Evolutionary conservation across 2,329 filamentous ascomycete species (phyloP).

Genomic region (Metarhizium sp.): DNA sequence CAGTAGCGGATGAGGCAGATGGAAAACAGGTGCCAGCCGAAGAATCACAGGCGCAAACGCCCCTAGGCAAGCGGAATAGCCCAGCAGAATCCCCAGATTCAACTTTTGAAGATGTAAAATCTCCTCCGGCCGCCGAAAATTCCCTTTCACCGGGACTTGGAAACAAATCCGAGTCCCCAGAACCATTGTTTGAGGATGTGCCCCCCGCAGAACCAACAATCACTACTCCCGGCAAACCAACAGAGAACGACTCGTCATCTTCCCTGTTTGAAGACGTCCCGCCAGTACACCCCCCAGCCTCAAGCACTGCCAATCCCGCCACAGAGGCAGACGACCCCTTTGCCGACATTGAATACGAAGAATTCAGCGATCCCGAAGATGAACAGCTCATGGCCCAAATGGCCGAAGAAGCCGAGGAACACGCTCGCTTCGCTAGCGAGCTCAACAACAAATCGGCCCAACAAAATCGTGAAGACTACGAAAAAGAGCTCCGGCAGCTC

Average conservation of each 20-base stretch:
- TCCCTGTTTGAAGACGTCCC: constrained; percentile 10
- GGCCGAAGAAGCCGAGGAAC: constrained; percentile 84
- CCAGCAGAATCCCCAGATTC: constrained; percentile 12
- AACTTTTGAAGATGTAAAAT: constrained; percentile 28
- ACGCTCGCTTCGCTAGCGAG: constrained; percentile 82
- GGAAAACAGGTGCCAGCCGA: not conserved
- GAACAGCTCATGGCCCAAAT: constrained; percentile 81
- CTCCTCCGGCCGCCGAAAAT: constrained; percentile 9
- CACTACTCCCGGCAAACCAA: not conserved
- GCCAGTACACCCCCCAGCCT: not conserved
- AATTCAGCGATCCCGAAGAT: constrained; percentile 81
- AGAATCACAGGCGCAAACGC: not conserved
- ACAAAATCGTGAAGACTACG: constrained; percentile 71
- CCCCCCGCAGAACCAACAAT: constrained; percentile 12
- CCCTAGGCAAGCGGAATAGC: not conserved
- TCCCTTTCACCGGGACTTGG: not conserved
- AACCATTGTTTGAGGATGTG: constrained; percentile 28
- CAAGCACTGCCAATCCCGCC: not conserved
- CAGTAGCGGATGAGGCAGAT: not conserved
- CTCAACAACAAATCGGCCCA: constrained; percentile 66
- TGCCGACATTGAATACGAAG: constrained; percentile 57
- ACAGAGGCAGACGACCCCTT: constrained; percentile 30
- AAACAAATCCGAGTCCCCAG: constrained; percentile 22
- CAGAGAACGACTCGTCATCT: not conserved
- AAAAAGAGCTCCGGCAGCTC: constrained; percentile 75